Evolutionary conservation across 768 basidiomycete species (phyloP).

Genomic region (Infundibulicybe gibba): DNA sequence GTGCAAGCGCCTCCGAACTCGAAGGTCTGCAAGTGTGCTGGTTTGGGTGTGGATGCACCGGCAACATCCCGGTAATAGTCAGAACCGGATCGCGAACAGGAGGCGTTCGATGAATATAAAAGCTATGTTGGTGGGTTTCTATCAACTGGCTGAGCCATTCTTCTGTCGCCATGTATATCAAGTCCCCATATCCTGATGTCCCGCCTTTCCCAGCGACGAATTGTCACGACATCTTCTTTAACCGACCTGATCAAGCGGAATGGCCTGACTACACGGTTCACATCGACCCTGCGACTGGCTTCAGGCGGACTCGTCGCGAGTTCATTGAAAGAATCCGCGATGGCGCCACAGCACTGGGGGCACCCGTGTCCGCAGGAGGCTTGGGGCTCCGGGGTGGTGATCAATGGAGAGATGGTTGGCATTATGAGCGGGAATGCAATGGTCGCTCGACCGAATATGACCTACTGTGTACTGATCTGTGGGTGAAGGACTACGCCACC

Average conservation of each 20-base stretch:
- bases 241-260: slow-evolving; percentile 31
- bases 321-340: slow-evolving; percentile 38
- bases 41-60: too few species aligned
- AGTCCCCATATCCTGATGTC: slow-evolving; percentile 38
- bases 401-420: slow-evolving; percentile 42
- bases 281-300: slow-evolving; percentile 39
- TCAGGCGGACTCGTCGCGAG: slow-evolving; percentile 30
- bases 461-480: neutral
- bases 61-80: too few species aligned
- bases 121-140: neutral
- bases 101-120: too few species aligned
- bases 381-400: slow-evolving; percentile 33
- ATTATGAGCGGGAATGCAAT: slow-evolving; percentile 51
- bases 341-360: slow-evolving; percentile 40
- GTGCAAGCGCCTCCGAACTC: too few species aligned
- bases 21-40: too few species aligned
- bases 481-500: slow-evolving; percentile 28
- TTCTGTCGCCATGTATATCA: slow-evolving; percentile 30
- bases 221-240: slow-evolving; percentile 40
- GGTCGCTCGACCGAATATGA: slow-evolving; percentile 13
- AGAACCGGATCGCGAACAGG: too few species aligned
- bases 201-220: slow-evolving; percentile 37
- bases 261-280: slow-evolving; percentile 42
- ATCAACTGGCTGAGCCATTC: neutral
- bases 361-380: slow-evolving; percentile 33